Base-by-base conservation (phyloP, 1,284 basidiomycete species). In the Leccinum pachyderme region DNA sequence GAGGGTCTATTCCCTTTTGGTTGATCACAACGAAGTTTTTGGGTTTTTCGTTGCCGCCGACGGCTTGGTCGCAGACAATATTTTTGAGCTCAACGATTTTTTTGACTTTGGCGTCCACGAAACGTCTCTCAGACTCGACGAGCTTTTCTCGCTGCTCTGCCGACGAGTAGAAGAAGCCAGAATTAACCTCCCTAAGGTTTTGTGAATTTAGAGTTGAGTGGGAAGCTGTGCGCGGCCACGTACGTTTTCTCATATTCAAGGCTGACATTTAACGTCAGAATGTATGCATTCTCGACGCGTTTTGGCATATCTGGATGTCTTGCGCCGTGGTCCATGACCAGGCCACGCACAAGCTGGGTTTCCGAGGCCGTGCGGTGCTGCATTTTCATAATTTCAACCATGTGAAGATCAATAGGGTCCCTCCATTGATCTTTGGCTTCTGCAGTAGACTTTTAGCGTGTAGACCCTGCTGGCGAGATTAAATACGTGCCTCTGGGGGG, bases 341-440 rank as follows among this genome's bases (percentile, higher is more conserved):
- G 81, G 51, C 97, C 97, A 63, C 92, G 89, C 64, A 99, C 80
- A 50, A 99, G 85, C 72, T 97, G 91, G n/a, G 97, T 99, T 75
- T 99, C 97, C 45, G 93, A 95, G 57, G 97, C 95, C 51, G 91
- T 95, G 69, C 95, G 89, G 78, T 99, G 97, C 74, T 98, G 96
- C 97, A 99, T 99, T 81, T 99, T 99, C 96, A 99, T 99, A 65
- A 99, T 89, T 75, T 99, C 97, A 54, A 99, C 82, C 97, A 99
- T 99, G 77, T 99, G 96, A 60, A 99, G 77, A 77, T 99, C 97
- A 70, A 99, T 97, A 47, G 95, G 95, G 65, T 93, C 86, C 53
- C 81, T 81, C 77, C 83, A 88, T 64, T 87, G 83, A 62, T 86
- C 84, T 61, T 79, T 73, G 18, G 80, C 73, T 58, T 81, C 84